These are phyloP conservation scores for Pythium myriotylum DNA, from an alignment of 352 stramenopile species.

Conservation along the genomic window DNA sequence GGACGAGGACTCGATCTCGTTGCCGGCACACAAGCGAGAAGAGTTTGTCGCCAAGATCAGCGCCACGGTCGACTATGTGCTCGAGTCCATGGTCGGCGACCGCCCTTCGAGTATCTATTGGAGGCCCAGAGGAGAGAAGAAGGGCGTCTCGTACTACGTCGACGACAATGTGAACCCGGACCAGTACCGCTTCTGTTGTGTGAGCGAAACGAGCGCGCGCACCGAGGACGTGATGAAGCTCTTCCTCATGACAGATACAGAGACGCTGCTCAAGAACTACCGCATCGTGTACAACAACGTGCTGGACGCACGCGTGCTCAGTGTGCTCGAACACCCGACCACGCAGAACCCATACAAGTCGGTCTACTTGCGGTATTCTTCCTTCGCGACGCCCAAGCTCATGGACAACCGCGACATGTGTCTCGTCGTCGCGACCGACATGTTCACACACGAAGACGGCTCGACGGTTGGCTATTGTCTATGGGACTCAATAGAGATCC, in stretches of 20 bases:
- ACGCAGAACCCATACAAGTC: conserved; percentile 39
- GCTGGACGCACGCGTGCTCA: conserved; percentile 44
- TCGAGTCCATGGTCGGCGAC: conserved; percentile 52
- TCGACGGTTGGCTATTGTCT: conserved; percentile 64
- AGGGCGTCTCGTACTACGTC: conserved; percentile 52
- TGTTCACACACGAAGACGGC: conserved; percentile 35
- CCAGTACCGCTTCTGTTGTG: conserved; percentile 62
- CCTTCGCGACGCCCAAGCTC: conserved; percentile 34
- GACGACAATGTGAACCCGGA: conserved; percentile 41
- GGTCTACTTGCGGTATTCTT: conserved; percentile 38
- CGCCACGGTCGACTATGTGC: conserved; percentile 40
- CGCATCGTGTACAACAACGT: conserved; percentile 53
- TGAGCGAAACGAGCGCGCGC: conserved; percentile 37
- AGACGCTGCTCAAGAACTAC: conserved; percentile 42
- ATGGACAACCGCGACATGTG: conserved; percentile 45
- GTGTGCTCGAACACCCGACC: conserved; percentile 44
- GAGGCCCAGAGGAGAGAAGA: conserved; percentile 49
- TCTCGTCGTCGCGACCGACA: conserved; percentile 38
- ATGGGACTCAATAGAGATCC: conserved; percentile 56
- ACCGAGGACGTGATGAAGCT: conserved; percentile 54
- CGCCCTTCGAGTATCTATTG: conserved; percentile 36
- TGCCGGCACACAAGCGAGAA: conserved; percentile 3
- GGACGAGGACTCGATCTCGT: neutral
- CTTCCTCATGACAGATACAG: conserved; percentile 44
- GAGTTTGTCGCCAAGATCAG: conserved; percentile 10